Evolutionary conservation across 2,329 filamentous ascomycete species (phyloP), one percentile per base, ranked within the genome.

Genomic region (Neobulgaria alba): DNA sequence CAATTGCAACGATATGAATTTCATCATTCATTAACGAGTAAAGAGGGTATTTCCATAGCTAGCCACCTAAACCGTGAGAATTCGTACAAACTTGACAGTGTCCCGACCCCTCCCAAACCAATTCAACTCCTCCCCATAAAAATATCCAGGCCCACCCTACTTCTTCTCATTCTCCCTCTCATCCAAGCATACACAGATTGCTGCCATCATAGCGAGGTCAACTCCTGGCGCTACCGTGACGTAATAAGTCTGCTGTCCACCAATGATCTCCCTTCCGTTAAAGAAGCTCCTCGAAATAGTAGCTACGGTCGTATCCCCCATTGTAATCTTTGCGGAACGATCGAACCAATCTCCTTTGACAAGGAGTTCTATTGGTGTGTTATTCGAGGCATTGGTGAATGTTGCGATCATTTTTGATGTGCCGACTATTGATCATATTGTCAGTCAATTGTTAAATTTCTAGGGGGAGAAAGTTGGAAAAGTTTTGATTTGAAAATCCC

Each of bases 161-260:
- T 52, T 45, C 41, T 49, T 53, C 41, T 74, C 68, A 35, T 77
- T 73, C 42, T 79, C 73, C 63, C 71, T 72, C 67, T 84, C 79
- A 48, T 85, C 81, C 45, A 85, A 62, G 45, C 73, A 77, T 38
- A 85, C 77, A 55, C 78, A 84, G 53, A 85, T 64, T 9, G 79
- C 81, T 0, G 69, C 75, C 49, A 85, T 72, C 34, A 85, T 54
- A 3, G 76, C 72, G 60, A 82, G 68, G 53, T 86, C 81, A 5
- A 82, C 74, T 12, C 73, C 73, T 0, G 79, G 76, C 1, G 78
- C 78, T 4, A 85, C 68, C 1, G 67, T 68, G 4, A 85, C 67
- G 1, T 67, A 71, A 49, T 85, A 85, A 29, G 77, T 80, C 61
- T 84, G 77, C 61, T 79, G 69, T 8, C 69, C 73, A 30, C 70